Evolutionary conservation across 495 filamentous ascomycete species (phyloP).

Genomic region (Lepidopterella palustris): DNA sequence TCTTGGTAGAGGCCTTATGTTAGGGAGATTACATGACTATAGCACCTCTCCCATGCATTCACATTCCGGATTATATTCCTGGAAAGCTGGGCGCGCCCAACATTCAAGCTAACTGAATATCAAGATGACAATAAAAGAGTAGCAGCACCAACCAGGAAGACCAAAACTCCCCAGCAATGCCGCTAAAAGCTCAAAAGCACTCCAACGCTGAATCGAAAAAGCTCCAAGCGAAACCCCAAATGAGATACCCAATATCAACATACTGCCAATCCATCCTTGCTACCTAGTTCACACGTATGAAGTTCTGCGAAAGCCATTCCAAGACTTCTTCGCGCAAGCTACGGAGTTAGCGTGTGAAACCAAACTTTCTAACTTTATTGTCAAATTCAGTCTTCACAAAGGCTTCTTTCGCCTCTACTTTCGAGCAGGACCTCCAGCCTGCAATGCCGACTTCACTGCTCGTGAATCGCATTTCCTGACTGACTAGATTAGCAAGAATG

Average conservation of each 20-base stretch:
- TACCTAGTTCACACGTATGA: too few species aligned
- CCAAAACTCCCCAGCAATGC: constrained; percentile 18
- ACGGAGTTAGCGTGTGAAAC: neutral
- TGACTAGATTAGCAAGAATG: neutral
- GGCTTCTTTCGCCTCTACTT: neutral
- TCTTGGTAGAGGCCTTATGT: too few species aligned
- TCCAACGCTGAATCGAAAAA: neutral
- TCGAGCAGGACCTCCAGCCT: neutral
- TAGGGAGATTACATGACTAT: too few species aligned
- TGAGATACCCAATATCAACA: constrained; percentile 6
- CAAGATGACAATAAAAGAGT: neutral
- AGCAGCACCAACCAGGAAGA: neutral
- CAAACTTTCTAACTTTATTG: neutral
- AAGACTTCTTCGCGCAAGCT: neutral
- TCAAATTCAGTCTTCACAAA: neutral
- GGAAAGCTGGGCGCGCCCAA: too few species aligned
- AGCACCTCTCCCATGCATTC: too few species aligned
- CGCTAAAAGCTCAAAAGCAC: constrained; percentile 3
- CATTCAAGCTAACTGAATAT: too few species aligned
- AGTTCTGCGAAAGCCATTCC: neutral
- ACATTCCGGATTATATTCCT: too few species aligned
- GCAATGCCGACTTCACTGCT: neutral
- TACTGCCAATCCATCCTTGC: neutral
- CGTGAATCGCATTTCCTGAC: neutral
- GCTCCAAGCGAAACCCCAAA: constrained; percentile 1